These are phyloP conservation scores for Cadophora gregata DNA, from an alignment of 2,329 filamentous ascomycete genomes.

Conservation along the genomic window DNA sequence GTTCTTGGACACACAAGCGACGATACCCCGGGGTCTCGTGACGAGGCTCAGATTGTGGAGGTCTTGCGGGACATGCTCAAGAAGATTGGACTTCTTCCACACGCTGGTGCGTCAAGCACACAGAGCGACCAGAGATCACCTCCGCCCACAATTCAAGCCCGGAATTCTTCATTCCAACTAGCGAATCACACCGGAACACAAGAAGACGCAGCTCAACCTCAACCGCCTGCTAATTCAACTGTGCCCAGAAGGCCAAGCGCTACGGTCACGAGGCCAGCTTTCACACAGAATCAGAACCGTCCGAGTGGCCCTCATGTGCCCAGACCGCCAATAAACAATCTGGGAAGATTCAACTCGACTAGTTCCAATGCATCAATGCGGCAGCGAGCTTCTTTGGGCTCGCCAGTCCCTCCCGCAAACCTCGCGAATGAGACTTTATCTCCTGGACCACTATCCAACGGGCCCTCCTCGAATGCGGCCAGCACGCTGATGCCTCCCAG, in stretches of 20 bases:
- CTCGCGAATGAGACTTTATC: constrained; percentile 23
- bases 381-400: constrained; percentile 29
- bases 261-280: constrained; percentile 39
- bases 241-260: constrained; percentile 30
- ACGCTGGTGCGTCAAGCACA: constrained; percentile 19
- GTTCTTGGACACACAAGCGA: constrained; percentile 40
- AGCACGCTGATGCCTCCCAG: constrained; percentile 24
- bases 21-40: constrained; percentile 34
- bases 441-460: not conserved
- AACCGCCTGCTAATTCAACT: constrained; percentile 27
- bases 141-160: constrained; percentile 23
- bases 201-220: constrained; percentile 25
- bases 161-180: not conserved
- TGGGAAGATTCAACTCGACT: constrained; percentile 23
- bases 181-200: constrained; percentile 35
- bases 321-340: constrained; percentile 40
- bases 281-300: constrained; percentile 38
- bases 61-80: constrained; percentile 38
- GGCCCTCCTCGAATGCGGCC: constrained; percentile 26
- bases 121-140: constrained; percentile 25
- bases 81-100: constrained; percentile 25
- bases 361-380: constrained; percentile 35
- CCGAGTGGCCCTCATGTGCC: constrained; percentile 34
- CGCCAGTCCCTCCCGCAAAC: constrained; percentile 37
- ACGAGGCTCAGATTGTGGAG: constrained; percentile 35